Percentiles rank a stretch among this genome's conserved stretches.
phyloP scores from a whole-genome alignment of 2,329 filamentous ascomycete species.

The Sporothrix humicola region DNA sequence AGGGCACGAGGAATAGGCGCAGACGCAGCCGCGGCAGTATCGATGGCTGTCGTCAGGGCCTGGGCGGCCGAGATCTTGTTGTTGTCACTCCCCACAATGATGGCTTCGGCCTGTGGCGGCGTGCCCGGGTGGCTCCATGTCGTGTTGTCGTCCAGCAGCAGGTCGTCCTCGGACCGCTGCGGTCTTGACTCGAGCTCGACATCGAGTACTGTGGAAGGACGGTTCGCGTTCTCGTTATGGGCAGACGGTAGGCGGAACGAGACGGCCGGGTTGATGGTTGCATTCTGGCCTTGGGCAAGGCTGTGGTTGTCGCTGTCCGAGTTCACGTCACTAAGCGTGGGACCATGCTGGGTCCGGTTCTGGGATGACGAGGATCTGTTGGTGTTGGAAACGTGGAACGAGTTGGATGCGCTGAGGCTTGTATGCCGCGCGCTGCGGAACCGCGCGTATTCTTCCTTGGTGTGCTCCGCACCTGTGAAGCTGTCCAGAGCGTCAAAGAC shows the following conservation, averaged over 20 bases:
- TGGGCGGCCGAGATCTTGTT: neutral
- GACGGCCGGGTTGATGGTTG: neutral
- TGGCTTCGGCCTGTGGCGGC: slow-evolving; percentile 14
- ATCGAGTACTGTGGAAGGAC: neutral
- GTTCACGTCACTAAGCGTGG: neutral
- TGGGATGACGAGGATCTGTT: neutral
- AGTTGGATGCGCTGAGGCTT: slow-evolving; percentile 48
- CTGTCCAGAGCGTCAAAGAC: slow-evolving; percentile 87
- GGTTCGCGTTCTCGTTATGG: neutral
- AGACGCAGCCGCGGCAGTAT: neutral
- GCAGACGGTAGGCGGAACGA: neutral
- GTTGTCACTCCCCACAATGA: neutral
- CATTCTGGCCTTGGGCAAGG: neutral
- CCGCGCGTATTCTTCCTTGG: slow-evolving; percentile 64
- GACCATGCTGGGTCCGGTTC: neutral
- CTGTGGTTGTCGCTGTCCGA: slow-evolving; percentile 9
- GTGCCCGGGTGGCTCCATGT: slow-evolving; percentile 32
- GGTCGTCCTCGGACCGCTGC: slow-evolving; percentile 26
- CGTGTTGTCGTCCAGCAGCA: slow-evolving; percentile 28
- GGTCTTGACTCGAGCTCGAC: slow-evolving; percentile 1
- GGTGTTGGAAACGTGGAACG: neutral
- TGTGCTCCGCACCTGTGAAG: slow-evolving; percentile 65
- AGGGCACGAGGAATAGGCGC: neutral
- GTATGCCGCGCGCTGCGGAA: slow-evolving; percentile 60
- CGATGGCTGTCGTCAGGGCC: neutral